Base-by-base conservation (phyloP, 2,329 filamentous ascomycete species). In the Stagonosporopsis rhizophila region DNA sequence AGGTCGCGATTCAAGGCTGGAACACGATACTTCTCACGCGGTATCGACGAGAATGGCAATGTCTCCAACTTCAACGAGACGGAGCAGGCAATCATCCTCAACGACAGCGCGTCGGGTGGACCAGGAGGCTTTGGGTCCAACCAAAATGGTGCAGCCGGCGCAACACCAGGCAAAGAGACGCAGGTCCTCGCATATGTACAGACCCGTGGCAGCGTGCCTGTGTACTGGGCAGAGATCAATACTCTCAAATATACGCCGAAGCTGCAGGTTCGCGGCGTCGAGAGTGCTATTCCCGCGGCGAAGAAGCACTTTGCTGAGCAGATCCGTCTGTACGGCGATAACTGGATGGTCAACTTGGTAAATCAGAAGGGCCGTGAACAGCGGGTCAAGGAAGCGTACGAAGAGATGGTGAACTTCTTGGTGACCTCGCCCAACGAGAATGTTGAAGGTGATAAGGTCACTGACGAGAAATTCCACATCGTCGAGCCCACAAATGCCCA, bases 11-110 rank as follows among this genome's bases (percentile, higher is more conserved):
- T 95, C 76, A 87, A 94, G 60, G 93, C 89, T 32, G 95, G 95
- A 40, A 98, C 95, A 15, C 84, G 96, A 72, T 98, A 97, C 79
- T 95, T 99, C 74, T 96, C 95, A 2, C 88, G 95, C 62, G 95
- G 95, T 47, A 87, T 98, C 42, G 94, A 99, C 72, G 93, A 96
- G 63, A 83, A 95, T 59, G 95, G 95, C 22, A 87, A 98, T 74
- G 95, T 95, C n/a, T 92, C 95, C 64, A 99, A 99, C 76, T 99
- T 94, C 83, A 99, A 99, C 73, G 95, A 99, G 81, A 98, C 95
- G 0, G 95, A 99, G 74, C 95, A 99, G 74, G 83, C 95, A 30
- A 83, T 96, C 58, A 87, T 99, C 34, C 78, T 98, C 65, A 98
- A 98, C 69, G 95, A 98, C 76, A 84, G 80, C 52, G 83, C 85